A percentile compares a stretch with the other conserved stretches of the same genome.
Evolutionary conservation across 371 early-diverging fungal species (phyloP).

Genomic region (Racocetra persica): DNA sequence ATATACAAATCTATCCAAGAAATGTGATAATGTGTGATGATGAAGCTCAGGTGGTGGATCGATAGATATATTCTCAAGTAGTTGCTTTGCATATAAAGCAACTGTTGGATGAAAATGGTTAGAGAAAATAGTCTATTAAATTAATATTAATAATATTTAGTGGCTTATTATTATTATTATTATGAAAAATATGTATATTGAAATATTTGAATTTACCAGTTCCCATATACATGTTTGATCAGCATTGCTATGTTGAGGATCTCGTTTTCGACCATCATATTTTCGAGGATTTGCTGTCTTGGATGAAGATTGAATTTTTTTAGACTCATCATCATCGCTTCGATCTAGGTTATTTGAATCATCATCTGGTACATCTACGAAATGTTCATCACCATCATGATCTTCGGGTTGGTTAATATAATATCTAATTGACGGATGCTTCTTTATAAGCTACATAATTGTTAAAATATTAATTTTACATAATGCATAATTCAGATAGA

Average conservation of each 20-base stretch:
- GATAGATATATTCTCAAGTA: slow-evolving; percentile 77
- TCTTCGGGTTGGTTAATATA: slow-evolving; percentile 80
- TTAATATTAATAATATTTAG: slow-evolving; percentile 9
- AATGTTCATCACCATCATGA: slow-evolving; percentile 68
- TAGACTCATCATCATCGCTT: slow-evolving; percentile 18
- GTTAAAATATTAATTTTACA: slow-evolving; percentile 19
- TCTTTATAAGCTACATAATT: slow-evolving; percentile 46
- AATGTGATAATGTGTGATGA: slow-evolving; percentile 90
- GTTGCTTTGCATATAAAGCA: slow-evolving; percentile 74
- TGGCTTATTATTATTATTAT: background rate
- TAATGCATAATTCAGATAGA: background rate
- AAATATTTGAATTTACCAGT: slow-evolving; percentile 58
- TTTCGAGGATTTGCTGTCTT: slow-evolving; percentile 46
- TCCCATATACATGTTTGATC: slow-evolving; percentile 91
- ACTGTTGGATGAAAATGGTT: slow-evolving; percentile 95
- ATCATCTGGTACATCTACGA: slow-evolving; percentile 60
- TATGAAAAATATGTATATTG: background rate
- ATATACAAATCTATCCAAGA: slow-evolving; percentile 95
- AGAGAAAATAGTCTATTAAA: slow-evolving; percentile 64
- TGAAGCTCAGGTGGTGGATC: slow-evolving; percentile 83
- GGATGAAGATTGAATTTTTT: slow-evolving; percentile 16
- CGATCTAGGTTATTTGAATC: slow-evolving; percentile 40
- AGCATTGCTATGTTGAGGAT: slow-evolving; percentile 86
- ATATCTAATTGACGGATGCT: slow-evolving; percentile 49
- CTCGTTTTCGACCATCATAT: slow-evolving; percentile 89